phyloP scores from a whole-genome alignment of 345 rosid species.

The Aquilaria malaccensis region DNA sequence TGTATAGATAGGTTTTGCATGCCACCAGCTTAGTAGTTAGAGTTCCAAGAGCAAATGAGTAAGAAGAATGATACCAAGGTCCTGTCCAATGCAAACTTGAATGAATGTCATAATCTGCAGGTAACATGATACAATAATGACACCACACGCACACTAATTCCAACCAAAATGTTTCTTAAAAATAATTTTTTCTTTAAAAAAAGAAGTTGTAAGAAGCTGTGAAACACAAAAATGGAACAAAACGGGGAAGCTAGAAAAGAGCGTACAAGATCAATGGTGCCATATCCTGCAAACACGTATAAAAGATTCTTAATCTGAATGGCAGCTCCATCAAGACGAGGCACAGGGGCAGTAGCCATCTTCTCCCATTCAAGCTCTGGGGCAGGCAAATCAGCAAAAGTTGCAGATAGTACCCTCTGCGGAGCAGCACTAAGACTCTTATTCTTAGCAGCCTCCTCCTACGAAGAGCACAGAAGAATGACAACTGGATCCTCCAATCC shows the following conservation, averaged over 20 bases:
- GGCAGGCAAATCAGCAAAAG: conserved; percentile 85
- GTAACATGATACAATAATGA: too few species aligned
- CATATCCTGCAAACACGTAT: conserved; percentile 92
- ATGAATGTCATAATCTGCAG: too few species aligned
- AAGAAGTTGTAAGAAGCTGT: not conserved
- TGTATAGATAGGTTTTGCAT: too few species aligned
- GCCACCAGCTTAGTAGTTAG: too few species aligned
- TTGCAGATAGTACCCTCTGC: conserved; percentile 70
- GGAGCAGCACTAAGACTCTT: conserved; percentile 25
- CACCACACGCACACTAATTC: too few species aligned
- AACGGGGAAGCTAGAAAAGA: not conserved
- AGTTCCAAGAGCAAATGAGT: too few species aligned
- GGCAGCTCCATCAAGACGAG: conserved; percentile 93
- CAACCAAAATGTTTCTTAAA: too few species aligned
- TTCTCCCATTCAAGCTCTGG: conserved; percentile 79
- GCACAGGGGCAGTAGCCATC: conserved; percentile 87
- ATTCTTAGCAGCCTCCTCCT: conserved; percentile 26
- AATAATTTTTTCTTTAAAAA: not conserved
- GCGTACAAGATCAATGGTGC: conserved; percentile 72
- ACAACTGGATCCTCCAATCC: too few species aligned
- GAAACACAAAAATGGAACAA: not conserved
- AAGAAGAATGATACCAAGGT: too few species aligned
- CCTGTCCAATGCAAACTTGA: too few species aligned
- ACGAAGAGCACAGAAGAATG: conserved; percentile 3
- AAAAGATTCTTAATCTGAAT: conserved; percentile 72